phyloP scores from a whole-genome alignment of 805 yeast species.

The Komagataella phaffii region DNA sequence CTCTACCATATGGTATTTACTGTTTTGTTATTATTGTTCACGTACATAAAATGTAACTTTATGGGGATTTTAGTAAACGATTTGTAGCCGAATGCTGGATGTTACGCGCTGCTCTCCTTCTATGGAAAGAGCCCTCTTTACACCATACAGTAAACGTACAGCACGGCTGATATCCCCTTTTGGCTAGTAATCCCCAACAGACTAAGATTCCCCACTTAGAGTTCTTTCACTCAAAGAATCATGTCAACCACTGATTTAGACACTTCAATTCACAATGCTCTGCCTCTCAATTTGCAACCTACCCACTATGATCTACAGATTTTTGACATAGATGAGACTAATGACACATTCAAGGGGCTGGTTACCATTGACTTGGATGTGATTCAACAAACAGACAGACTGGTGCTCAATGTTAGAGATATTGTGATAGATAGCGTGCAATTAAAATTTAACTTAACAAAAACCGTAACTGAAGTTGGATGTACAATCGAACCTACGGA shows the following conservation, averaged over 20 bases:
- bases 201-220: not conserved
- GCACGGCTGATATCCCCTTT: not conserved
- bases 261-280: not conserved
- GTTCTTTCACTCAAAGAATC: not conserved
- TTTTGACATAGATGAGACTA: conserved; percentile 39
- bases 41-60: not conserved
- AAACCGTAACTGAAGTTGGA: conserved; percentile 13
- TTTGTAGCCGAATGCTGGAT: not conserved
- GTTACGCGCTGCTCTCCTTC: not conserved
- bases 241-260: not conserved
- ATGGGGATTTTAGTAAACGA: not conserved
- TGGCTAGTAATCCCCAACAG: not conserved
- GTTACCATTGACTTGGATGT: conserved; percentile 35
- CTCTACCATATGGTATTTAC: not conserved
- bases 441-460: conserved; percentile 8
- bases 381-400: conserved; percentile 23
- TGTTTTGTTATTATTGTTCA: not conserved
- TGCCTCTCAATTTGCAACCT: conserved; percentile 46
- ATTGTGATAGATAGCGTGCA: conserved; percentile 17
- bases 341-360: conserved; percentile 31
- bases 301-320: conserved; percentile 55
- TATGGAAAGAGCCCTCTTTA: too few relatives aligned
- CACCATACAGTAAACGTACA: not conserved
- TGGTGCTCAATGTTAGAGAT: conserved; percentile 36
- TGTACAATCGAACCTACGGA: conserved; percentile 1